Evolutionary conservation across 257 asterid genomes (phyloP).

Genomic region (Nicotiana knightiana): DNA sequence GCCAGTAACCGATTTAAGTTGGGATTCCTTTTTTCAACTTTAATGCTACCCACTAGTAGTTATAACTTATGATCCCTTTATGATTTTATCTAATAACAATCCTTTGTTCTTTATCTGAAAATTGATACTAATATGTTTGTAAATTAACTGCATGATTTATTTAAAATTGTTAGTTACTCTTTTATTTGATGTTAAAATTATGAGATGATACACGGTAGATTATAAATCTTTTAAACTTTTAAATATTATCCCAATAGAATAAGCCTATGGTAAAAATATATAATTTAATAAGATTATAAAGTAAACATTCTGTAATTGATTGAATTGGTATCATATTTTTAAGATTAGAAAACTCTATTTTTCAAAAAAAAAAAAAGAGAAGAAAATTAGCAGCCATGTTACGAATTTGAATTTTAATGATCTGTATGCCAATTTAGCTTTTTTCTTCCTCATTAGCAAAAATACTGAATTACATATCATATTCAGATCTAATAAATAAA

Average conservation of each 20-base stretch:
- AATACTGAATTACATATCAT: no score
- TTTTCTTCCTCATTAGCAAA: no score
- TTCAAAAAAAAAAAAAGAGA: no score
- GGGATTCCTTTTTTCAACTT: constrained; percentile 21
- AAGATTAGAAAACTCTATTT: no score
- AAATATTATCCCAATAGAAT: no score
- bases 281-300: no score
- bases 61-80: neutral
- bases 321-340: no score
- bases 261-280: neutral
- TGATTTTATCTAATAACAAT: neutral
- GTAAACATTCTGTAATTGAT: neutral
- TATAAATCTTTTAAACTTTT: neutral
- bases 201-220: neutral
- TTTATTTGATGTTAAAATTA: neutral
- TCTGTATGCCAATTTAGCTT: no score
- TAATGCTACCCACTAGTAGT: constrained; percentile 7
- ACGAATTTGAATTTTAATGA: no score
- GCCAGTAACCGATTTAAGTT: constrained; percentile 33
- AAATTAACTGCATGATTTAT: neutral
- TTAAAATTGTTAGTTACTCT: neutral
- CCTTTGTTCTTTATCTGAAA: neutral
- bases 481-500: no score
- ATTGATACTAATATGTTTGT: neutral
- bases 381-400: no score